Evolutionary conservation across 2,329 filamentous ascomycete species (phyloP), one percentile per base, ranked within the genome.

Genomic region (Phaeosphaeria sp.): DNA sequence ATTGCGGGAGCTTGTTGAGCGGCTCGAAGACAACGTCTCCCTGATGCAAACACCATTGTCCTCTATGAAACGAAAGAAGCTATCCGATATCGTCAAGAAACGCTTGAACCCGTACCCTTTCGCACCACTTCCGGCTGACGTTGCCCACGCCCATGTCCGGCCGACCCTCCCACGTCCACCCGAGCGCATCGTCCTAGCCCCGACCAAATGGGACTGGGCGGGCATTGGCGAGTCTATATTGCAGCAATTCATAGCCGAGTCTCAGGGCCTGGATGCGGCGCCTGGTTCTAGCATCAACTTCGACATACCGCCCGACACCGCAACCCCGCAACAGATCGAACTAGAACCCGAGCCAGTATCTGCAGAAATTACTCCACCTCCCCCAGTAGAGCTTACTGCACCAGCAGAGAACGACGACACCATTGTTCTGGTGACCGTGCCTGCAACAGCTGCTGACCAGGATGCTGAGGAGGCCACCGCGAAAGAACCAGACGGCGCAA

Each of bases 21-120:
- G 80, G 23, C 71, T 89, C 2, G 76, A 84, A 54, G 87, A 89
- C 69, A 80, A 79, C 43, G 72, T 88, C 15, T 87, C 86, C 10
- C 71, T 83, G 22, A 74, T 81, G 42, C 83, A 85, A 64, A 72
- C 81, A 5, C 83, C 84, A 3, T 67, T 83, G 2, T 81, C 81
- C 42, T 77, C 78, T 23, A 79, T 82, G 59, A 84, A 82, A 59
- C 75, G 75, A 15, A 83, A 82, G 60, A 79, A 81, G 47, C 75
- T 88, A 13, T 80, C 83, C 13, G 79, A 78, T 46, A 77, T 81
- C 25, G 72, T 89, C n/a, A 83, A 81, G 65, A 80, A 79, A 47
- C 82, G 83, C 43, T 77, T 85, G 41, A 84, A 87, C 68, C 81
- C 83, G 1, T 88, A 85, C 46, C 77, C 74, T 1, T 77, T 77